Conservation (phyloP, 257 asterid species). For the Salvia hispanica region DNA sequence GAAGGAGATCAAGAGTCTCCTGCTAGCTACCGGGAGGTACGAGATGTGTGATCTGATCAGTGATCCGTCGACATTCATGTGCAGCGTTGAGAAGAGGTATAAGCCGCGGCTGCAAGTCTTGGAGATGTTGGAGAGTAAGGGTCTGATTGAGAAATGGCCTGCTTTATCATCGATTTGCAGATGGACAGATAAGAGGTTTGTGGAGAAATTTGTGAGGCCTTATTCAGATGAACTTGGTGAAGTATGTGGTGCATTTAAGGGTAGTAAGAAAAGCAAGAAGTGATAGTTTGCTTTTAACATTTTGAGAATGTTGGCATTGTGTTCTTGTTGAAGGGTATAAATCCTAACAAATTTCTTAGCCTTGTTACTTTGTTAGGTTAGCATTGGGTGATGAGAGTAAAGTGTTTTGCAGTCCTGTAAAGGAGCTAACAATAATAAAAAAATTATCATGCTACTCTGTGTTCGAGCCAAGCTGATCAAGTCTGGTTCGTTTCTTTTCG, state of each 20-base stretch:
- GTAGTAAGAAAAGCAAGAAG: background rate
- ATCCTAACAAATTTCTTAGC: too few relatives aligned
- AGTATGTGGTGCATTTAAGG: background rate
- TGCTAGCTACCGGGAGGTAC: background rate
- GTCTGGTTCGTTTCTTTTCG: too few relatives aligned
- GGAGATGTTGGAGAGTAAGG: constrained; percentile 35
- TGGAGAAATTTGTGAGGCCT: constrained; percentile 32
- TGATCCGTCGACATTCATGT: background rate
- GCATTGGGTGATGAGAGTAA: too few relatives aligned
- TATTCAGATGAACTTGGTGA: constrained; percentile 28
- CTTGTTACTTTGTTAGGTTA: too few relatives aligned
- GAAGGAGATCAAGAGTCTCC: background rate
- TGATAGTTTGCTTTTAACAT: background rate
- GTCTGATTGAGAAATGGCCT: constrained; percentile 34
- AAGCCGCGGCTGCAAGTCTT: constrained; percentile 37
- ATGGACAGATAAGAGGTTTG: constrained; percentile 19
- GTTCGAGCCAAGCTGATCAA: too few relatives aligned
- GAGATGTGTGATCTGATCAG: background rate
- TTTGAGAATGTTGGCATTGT: background rate
- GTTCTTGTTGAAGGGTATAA: too few relatives aligned
- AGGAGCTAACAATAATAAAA: too few relatives aligned
- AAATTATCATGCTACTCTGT: too few relatives aligned
- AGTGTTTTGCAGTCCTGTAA: too few relatives aligned
- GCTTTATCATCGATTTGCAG: constrained; percentile 7
- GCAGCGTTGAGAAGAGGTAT: constrained; percentile 42